Evolutionary conservation across 1,139 yeast genomes (phyloP).

Genomic region (Wickerhamomyces sp.): DNA sequence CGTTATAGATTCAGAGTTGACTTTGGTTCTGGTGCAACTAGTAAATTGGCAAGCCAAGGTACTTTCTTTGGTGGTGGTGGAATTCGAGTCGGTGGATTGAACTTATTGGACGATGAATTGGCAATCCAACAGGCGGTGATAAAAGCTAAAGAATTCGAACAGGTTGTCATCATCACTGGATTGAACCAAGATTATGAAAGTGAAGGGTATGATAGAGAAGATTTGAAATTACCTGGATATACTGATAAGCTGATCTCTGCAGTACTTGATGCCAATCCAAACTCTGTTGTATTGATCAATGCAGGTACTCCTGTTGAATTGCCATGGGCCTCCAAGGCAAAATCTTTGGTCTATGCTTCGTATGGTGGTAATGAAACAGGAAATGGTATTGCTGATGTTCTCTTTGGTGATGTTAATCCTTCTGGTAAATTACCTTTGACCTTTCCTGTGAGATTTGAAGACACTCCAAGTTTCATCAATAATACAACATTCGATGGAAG

Average conservation of each 20-base stretch:
- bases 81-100: conserved; percentile 30
- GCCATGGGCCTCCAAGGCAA: conserved; percentile 48
- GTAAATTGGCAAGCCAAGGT: conserved; percentile 22
- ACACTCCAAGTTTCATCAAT: conserved; percentile 47
- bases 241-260: conserved; percentile 43
- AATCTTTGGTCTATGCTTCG: conserved; percentile 47
- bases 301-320: conserved; percentile 59
- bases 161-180: conserved; percentile 42
- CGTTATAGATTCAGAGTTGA: conserved; percentile 38
- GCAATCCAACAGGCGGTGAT: conserved; percentile 38
- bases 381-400: conserved; percentile 48
- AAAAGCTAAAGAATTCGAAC: conserved; percentile 40
- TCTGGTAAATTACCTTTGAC: conserved; percentile 59
- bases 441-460: conserved; percentile 42
- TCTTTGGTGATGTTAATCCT: conserved; percentile 63
- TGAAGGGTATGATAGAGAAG: conserved; percentile 31
- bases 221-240: conserved; percentile 39
- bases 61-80: conserved; percentile 39
- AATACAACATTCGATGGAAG: conserved; percentile 42
- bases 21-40: conserved; percentile 46
- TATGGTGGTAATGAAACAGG: conserved; percentile 46
- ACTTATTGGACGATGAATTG: conserved; percentile 25
- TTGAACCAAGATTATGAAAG: conserved; percentile 45
- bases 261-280: conserved; percentile 42
- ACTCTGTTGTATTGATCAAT: conserved; percentile 51